Evolutionary conservation across 176 grass and related monocot species (phyloP).

Genomic region (Lolium rigidum): DNA sequence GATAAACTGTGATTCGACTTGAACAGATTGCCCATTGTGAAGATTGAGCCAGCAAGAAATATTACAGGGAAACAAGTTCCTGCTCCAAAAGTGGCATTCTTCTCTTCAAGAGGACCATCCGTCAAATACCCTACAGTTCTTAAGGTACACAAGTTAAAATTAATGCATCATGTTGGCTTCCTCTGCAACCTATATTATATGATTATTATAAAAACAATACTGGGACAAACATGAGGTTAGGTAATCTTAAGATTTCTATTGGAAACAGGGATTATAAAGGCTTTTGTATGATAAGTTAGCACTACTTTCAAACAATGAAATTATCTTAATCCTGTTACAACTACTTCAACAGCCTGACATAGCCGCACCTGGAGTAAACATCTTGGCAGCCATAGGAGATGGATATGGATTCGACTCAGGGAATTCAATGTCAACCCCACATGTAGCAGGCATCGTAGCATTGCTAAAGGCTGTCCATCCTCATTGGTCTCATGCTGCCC

Average conservation of each 20-base stretch:
- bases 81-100: conserved; percentile 41
- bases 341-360: conserved; percentile 52
- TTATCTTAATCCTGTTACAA: conserved; percentile 10
- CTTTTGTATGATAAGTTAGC: not conserved
- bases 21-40: conserved; percentile 27
- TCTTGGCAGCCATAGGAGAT: conserved; percentile 44
- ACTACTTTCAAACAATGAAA: not conserved
- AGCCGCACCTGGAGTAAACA: conserved; percentile 54
- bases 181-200: not conserved
- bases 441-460: conserved; percentile 48
- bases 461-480: conserved; percentile 56
- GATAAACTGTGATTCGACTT: conserved; percentile 21
- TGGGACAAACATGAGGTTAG: not conserved
- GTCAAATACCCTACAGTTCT: conserved; percentile 35
- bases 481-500: conserved; percentile 51
- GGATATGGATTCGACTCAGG: conserved; percentile 37
- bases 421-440: conserved; percentile 50
- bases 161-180: not conserved
- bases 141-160: conserved; percentile 37
- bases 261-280: not conserved
- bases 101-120: conserved; percentile 44
- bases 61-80: conserved; percentile 35
- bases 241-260: not conserved
- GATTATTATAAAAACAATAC: not conserved
- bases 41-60: conserved; percentile 36